Evolutionary conservation across 2,329 filamentous ascomycete species (phyloP).

Genomic region (Hypomyces rosellus): DNA sequence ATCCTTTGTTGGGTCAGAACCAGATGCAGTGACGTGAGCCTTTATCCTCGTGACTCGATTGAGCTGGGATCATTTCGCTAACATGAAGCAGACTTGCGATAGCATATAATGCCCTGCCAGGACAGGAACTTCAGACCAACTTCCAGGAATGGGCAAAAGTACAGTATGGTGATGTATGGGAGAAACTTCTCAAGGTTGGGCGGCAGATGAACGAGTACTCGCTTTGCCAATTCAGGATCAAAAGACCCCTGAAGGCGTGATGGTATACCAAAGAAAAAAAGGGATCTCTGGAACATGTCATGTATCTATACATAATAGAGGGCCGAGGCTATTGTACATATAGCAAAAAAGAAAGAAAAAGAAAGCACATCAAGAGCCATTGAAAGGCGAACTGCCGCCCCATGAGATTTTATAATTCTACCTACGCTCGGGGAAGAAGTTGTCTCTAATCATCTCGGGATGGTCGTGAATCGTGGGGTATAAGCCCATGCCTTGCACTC

Average conservation of each 20-base stretch:
- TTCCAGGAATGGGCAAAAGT: conserved; percentile 70
- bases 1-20: conserved; percentile 56
- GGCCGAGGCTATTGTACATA: conserved; percentile 31
- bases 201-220: conserved; percentile 38
- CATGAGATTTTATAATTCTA: conserved; percentile 1
- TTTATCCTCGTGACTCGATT: not conserved
- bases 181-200: conserved; percentile 52
- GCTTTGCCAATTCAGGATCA: conserved; percentile 44
- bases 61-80: conserved; percentile 5
- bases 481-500: conserved; percentile 81
- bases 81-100: conserved; percentile 57
- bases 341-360: conserved; percentile 7
- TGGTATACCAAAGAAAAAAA: conserved; percentile 20
- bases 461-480: conserved; percentile 89
- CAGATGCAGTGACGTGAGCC: conserved; percentile 67
- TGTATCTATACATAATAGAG: conserved; percentile 30
- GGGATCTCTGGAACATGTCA: conserved; percentile 8
- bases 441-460: conserved; percentile 64
- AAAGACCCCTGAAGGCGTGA: conserved; percentile 43
- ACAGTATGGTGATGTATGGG: conserved; percentile 64
- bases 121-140: conserved; percentile 56
- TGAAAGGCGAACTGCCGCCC: not conserved
- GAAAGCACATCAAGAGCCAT: conserved; percentile 2
- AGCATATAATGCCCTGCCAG: conserved; percentile 67
- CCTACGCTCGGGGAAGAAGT: conserved; percentile 24